Evolutionary conservation across 2,329 filamentous ascomycete genomes (phyloP).

Genomic region (Bipolaris oryzae): DNA sequence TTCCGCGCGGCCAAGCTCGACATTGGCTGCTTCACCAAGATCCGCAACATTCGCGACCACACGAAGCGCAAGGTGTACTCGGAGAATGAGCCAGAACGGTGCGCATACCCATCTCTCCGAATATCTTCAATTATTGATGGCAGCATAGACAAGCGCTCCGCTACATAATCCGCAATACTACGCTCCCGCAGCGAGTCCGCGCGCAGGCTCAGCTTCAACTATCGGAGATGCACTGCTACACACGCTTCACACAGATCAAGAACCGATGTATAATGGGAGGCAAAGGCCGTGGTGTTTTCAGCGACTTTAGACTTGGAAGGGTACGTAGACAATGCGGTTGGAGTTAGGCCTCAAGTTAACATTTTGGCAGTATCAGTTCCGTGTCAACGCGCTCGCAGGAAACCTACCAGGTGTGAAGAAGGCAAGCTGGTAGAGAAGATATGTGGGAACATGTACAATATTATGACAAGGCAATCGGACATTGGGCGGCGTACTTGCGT

Average conservation of each 20-base stretch:
- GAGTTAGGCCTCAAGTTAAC: slow-evolving; percentile 15
- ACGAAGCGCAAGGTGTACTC: slow-evolving; percentile 94
- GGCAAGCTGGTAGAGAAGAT: slow-evolving; percentile 79
- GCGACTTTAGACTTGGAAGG: slow-evolving; percentile 89
- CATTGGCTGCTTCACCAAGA: slow-evolving; percentile 84
- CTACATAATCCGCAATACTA: slow-evolving; percentile 93
- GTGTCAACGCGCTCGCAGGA: slow-evolving; percentile 83
- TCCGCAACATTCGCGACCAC: slow-evolving; percentile 88
- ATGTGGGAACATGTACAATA: slow-evolving; percentile 21
- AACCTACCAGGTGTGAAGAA: slow-evolving; percentile 91
- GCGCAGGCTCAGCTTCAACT: slow-evolving; percentile 93
- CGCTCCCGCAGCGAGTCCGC: slow-evolving; percentile 78
- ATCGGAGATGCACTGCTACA: slow-evolving; percentile 95
- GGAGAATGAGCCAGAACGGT: slow-evolving; percentile 87
- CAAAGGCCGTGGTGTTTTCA: slow-evolving; percentile 86
- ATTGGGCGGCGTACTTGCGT: slow-evolving; percentile 40
- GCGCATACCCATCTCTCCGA: slow-evolving; percentile 32
- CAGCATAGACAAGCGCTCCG: slow-evolving; percentile 71
- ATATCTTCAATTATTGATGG: slow-evolving; percentile 5
- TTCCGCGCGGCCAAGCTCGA: slow-evolving; percentile 92
- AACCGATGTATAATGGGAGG: slow-evolving; percentile 93
- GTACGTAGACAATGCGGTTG: slow-evolving; percentile 59
- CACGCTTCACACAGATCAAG: slow-evolving; percentile 87
- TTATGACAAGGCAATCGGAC: slow-evolving; percentile 18
- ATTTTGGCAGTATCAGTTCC: slow-evolving; percentile 82